A percentile compares a stretch with the other conserved stretches of the same genome.
phyloP scores from a whole-genome alignment of 2,329 filamentous ascomycete species.

The Fusarium siculi region DNA sequence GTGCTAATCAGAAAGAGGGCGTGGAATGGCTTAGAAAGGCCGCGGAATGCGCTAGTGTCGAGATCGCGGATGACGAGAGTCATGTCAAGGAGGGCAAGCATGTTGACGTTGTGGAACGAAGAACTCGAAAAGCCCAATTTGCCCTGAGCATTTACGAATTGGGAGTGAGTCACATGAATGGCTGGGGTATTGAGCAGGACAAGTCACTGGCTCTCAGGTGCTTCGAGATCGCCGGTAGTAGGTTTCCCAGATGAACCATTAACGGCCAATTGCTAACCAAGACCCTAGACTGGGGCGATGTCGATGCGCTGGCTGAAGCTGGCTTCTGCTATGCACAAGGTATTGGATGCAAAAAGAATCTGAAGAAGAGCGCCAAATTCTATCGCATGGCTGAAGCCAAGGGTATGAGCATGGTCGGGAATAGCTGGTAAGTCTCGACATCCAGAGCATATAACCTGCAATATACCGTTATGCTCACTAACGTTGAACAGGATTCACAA shows the following conservation, averaged over 20 bases:
- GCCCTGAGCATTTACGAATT: conserved; percentile 96
- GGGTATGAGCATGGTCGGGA: conserved; percentile 97
- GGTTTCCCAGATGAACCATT: conserved; percentile 44
- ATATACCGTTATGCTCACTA: background rate
- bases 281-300: conserved; percentile 83
- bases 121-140: conserved; percentile 90
- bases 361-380: conserved; percentile 92
- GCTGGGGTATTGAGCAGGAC: conserved; percentile 96
- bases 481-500: conserved; percentile 84
- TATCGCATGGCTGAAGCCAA: conserved; percentile 92
- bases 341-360: conserved; percentile 92
- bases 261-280: conserved; percentile 31
- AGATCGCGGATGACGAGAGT: conserved; percentile 85
- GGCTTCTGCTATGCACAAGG: conserved; percentile 97
- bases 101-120: conserved; percentile 75
- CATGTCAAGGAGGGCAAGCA: conserved; percentile 70
- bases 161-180: conserved; percentile 96
- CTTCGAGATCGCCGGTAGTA: conserved; percentile 93
- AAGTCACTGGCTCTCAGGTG: conserved; percentile 87
- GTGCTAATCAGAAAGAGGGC: conserved; percentile 87
- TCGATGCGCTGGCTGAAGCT: conserved; percentile 91
- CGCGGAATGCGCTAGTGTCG: conserved; percentile 82
- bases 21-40: conserved; percentile 93
- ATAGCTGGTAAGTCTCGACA: conserved; percentile 84
- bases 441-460: background rate